phyloP scores from a whole-genome alignment of 2,329 filamentous ascomycete species.

The Penicillium frequentans region DNA sequence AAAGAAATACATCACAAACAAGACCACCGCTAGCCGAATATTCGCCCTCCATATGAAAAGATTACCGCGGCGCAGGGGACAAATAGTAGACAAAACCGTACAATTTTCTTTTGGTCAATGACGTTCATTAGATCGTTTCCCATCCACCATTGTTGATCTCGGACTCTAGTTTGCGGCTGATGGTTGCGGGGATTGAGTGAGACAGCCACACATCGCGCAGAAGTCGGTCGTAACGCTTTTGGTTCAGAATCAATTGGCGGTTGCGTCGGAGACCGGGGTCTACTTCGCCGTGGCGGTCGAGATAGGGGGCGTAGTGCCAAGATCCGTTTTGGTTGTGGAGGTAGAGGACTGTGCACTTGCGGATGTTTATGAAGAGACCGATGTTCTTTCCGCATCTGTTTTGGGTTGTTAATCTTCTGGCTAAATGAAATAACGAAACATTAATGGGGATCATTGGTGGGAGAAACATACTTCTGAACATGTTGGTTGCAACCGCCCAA shows the following conservation, averaged over 20 bases:
- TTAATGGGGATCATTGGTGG: background rate
- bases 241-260: conserved; percentile 87
- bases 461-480: conserved; percentile 69
- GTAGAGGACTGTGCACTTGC: conserved; percentile 91
- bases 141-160: conserved; percentile 97
- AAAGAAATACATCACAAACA: background rate
- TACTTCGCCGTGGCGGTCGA: conserved; percentile 93
- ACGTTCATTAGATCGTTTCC: conserved; percentile 63
- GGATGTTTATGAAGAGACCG: conserved; percentile 94
- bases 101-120: conserved; percentile 9
- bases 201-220: conserved; percentile 82
- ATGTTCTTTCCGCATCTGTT: conserved; percentile 80
- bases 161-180: conserved; percentile 85
- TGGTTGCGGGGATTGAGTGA: conserved; percentile 83
- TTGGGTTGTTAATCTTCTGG: conserved; percentile 14
- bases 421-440: background rate
- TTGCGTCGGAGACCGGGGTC: conserved; percentile 87
- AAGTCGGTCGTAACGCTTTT: conserved; percentile 88
- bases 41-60: background rate
- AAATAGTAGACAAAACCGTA: background rate
- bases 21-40: background rate
- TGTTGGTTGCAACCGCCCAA: conserved; percentile 90
- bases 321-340: conserved; percentile 79
- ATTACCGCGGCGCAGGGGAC: background rate
- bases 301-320: conserved; percentile 85